Conservation (phyloP, 495 filamentous ascomycete genomes). For the Neurospora africana region DNA sequence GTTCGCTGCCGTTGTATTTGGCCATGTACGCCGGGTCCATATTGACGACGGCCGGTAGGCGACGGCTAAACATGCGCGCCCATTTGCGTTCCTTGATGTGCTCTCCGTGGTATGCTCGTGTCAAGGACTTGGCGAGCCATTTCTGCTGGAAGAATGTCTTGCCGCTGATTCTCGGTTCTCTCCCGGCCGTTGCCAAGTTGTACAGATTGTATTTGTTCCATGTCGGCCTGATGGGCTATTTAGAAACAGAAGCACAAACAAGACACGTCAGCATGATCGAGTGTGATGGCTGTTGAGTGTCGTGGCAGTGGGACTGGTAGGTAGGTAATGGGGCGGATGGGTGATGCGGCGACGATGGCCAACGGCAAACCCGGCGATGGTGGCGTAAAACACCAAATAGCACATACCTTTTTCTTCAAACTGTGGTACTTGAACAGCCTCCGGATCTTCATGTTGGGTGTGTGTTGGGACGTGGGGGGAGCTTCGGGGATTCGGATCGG, state of each 20-base stretch:
- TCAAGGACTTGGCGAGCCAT: slow-evolving; percentile 75
- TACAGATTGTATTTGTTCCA: slow-evolving; percentile 98
- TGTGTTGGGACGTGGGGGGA: not conserved
- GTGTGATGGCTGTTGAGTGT: not conserved
- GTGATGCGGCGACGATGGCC: not conserved
- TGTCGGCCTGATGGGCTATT: slow-evolving; percentile 84
- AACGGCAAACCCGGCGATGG: not conserved
- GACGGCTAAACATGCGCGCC: slow-evolving; percentile 79
- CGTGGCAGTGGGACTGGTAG: not conserved
- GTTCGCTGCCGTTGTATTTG: slow-evolving; percentile 62
- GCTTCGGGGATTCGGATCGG: slow-evolving; percentile 7
- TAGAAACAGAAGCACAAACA: not conserved
- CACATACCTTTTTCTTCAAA: slow-evolving; percentile 50
- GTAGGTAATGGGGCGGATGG: not conserved
- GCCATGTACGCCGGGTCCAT: slow-evolving; percentile 77
- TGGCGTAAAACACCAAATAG: not conserved
- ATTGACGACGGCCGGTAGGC: slow-evolving; percentile 66
- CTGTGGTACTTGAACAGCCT: slow-evolving; percentile 44
- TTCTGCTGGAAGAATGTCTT: slow-evolving; percentile 95
- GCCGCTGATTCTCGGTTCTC: not conserved
- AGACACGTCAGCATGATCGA: not conserved
- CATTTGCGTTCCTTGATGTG: slow-evolving; percentile 83
- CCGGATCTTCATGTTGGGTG: slow-evolving; percentile 42
- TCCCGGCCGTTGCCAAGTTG: slow-evolving; percentile 52
- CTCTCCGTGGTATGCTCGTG: slow-evolving; percentile 88